These are phyloP conservation scores for Phytopythium vexans DNA, from an alignment of 352 stramenopile species.

Conservation along the genomic window DNA sequence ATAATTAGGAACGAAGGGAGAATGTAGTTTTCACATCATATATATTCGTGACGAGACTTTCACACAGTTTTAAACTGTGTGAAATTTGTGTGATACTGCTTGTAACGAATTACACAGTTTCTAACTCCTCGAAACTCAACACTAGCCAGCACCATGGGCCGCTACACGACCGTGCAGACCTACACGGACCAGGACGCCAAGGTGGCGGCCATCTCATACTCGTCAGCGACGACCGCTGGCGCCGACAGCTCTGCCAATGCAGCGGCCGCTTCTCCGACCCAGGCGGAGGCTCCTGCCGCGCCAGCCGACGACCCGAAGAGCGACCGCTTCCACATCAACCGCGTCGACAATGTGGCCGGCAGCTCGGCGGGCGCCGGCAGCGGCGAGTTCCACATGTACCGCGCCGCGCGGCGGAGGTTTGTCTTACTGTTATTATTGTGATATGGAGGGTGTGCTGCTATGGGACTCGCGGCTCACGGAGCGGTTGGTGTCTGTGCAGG, in stretches of 20 bases:
- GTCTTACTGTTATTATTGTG: slow-evolving; percentile 2
- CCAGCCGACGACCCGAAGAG: slow-evolving; percentile 7
- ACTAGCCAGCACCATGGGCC: slow-evolving; percentile 59
- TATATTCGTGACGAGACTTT: too few relatives aligned
- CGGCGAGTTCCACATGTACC: slow-evolving; percentile 97
- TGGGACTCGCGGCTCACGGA: too few relatives aligned
- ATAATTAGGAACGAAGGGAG: too few relatives aligned
- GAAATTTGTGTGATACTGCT: too few relatives aligned
- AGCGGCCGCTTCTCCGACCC: background rate
- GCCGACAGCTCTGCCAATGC: slow-evolving; percentile 1
- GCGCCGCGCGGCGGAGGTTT: slow-evolving; percentile 84
- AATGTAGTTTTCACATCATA: too few relatives aligned
- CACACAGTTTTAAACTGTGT: too few relatives aligned
- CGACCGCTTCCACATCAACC: slow-evolving; percentile 48
- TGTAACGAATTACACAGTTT: too few relatives aligned
- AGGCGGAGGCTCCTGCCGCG: slow-evolving; percentile 3
- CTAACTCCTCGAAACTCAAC: too few relatives aligned
- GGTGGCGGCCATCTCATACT: slow-evolving; percentile 64
- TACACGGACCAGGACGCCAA: slow-evolving; percentile 81
- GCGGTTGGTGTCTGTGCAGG: slow-evolving; percentile 15
- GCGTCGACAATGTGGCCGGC: slow-evolving; percentile 95
- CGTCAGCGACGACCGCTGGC: slow-evolving; percentile 11
- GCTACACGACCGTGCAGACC: slow-evolving; percentile 84
- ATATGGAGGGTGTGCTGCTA: background rate
- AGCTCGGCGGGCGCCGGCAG: slow-evolving; percentile 92